Percentiles rank a stretch among this genome's conserved stretches.
These are phyloP conservation scores for Vigna trinervia DNA, from an alignment of 306 rosid species.

Conservation along the genomic window DNA sequence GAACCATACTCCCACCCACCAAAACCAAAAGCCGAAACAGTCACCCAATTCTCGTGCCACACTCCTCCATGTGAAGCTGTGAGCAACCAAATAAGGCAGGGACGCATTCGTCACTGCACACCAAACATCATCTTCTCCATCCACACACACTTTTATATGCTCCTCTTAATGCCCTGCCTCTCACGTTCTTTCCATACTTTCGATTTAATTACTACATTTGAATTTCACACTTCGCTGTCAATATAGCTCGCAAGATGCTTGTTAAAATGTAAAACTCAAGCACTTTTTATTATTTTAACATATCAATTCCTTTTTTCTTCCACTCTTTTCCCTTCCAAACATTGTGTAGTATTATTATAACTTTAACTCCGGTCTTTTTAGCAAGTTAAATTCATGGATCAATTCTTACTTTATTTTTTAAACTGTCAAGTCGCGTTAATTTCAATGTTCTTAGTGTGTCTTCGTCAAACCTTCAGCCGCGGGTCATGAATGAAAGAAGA, in stretches of 20 bases:
- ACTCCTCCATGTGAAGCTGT: conserved; percentile 44
- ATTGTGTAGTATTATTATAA: conserved; percentile 4
- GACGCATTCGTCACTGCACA: conserved; percentile 23
- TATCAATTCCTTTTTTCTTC: neutral
- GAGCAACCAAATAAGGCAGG: conserved; percentile 22
- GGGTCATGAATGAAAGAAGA: neutral
- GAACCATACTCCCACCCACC: conserved; percentile 38
- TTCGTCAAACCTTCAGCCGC: neutral
- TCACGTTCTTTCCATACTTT: neutral
- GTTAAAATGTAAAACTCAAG: conserved; percentile 30
- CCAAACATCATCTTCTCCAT: neutral
- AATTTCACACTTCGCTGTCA: conserved; percentile 24
- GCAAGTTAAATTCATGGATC: neutral
- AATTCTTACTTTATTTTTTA: neutral
- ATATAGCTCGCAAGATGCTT: conserved; percentile 1
- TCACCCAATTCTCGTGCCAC: conserved; percentile 55
- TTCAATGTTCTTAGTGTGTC: conserved; percentile 1
- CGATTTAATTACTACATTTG: neutral
- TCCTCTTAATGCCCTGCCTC: conserved; percentile 10
- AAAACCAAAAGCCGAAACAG: conserved; percentile 34
- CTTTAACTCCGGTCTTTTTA: neutral
- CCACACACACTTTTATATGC: conserved; percentile 23
- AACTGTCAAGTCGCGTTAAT: conserved; percentile 15
- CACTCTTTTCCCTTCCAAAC: neutral
- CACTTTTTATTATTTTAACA: too few species aligned